Percentiles rank a stretch among this genome's conserved stretches.
phyloP scores from a whole-genome alignment of 2,329 filamentous ascomycete species.

The Aspergillus novofumigatus region DNA sequence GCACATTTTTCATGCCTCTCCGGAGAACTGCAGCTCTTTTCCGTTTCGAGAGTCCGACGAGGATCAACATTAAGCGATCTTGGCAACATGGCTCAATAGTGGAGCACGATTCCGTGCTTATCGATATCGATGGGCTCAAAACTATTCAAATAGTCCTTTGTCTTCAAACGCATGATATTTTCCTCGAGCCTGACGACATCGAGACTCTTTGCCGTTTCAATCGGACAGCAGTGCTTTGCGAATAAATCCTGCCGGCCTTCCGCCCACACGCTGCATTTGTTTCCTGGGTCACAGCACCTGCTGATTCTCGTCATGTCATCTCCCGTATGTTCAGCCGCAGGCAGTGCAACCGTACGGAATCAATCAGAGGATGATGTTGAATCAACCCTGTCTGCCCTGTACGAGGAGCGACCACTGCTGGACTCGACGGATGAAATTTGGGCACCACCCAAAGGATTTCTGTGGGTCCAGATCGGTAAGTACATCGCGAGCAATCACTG shows the following conservation, averaged over 20 bases:
- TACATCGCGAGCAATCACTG: background rate
- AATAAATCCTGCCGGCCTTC: background rate
- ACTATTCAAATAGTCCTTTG: background rate
- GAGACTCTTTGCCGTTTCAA: background rate
- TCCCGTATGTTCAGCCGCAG: background rate
- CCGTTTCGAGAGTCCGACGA: background rate
- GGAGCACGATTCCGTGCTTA: background rate
- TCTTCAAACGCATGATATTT: background rate
- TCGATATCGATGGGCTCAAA: background rate
- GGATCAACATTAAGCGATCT: background rate
- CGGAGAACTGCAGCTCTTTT: background rate
- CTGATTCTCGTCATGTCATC: background rate
- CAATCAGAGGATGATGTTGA: background rate
- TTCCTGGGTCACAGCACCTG: background rate
- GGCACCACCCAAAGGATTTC: slow-evolving; percentile 51
- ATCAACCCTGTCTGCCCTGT: slow-evolving; percentile 3
- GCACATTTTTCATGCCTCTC: background rate
- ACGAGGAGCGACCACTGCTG: slow-evolving; percentile 27
- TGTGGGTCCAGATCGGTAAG: slow-evolving; percentile 54
- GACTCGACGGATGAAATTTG: slow-evolving; percentile 28
- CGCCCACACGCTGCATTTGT: background rate
- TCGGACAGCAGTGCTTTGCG: background rate
- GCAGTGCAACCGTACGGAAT: background rate
- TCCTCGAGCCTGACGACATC: background rate
- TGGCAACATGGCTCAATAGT: background rate